Evolutionary conservation across 2,329 filamentous ascomycete genomes (phyloP).

Genomic region (Helicocarpus griseus): DNA sequence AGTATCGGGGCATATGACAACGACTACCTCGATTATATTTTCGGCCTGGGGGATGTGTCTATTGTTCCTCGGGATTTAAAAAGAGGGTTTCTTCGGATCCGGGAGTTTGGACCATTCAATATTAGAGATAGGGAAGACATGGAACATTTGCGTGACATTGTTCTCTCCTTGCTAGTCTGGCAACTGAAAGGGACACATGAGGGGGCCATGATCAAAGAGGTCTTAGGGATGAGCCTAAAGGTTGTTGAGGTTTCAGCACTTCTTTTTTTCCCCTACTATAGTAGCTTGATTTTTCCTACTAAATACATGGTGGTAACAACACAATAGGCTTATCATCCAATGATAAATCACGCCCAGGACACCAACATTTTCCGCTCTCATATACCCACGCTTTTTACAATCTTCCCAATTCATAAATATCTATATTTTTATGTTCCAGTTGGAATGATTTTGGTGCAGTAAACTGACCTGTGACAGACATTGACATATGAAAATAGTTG

Average conservation of each 20-base stretch:
- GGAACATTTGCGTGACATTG: neutral
- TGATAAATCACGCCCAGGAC: neutral
- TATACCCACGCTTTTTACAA: too few relatives aligned
- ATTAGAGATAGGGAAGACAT: neutral
- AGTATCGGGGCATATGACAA: conserved; percentile 6
- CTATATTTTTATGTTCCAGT: too few relatives aligned
- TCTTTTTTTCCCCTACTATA: neutral
- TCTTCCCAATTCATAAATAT: too few relatives aligned
- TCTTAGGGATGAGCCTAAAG: neutral
- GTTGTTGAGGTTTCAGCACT: neutral
- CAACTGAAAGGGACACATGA: neutral
- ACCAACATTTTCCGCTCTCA: neutral
- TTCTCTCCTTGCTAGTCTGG: neutral
- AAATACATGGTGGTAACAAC: too few relatives aligned
- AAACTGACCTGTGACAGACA: too few relatives aligned
- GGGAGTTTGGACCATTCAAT: conserved; percentile 4
- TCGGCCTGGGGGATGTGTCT: neutral
- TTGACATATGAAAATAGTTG: too few relatives aligned
- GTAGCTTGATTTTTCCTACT: neutral
- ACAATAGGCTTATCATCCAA: neutral
- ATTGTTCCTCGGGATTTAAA: neutral
- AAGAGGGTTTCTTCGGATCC: neutral
- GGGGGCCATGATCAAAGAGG: neutral
- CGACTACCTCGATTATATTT: conserved; percentile 6
- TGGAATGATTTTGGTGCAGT: too few relatives aligned